These are phyloP conservation scores for Umbelopsis isabellina DNA, from an alignment of 192 early-diverging fungal genomes.

Conservation along the genomic window DNA sequence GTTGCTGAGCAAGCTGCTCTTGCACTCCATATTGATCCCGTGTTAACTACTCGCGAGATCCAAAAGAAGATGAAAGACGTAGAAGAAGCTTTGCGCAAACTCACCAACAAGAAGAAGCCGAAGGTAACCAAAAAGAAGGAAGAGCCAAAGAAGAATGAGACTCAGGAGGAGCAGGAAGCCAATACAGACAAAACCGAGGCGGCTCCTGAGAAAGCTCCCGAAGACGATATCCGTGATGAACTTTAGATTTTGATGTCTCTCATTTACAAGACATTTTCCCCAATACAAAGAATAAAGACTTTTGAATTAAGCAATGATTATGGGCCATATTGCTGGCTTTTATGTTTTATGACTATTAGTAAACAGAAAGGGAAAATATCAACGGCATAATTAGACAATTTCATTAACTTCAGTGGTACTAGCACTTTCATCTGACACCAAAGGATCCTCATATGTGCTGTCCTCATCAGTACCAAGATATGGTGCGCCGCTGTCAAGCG, in stretches of 20 bases:
- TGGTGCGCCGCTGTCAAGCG: background rate
- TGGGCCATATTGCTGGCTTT: too few relatives aligned
- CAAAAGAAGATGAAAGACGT: conserved; percentile 52
- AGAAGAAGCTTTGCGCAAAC: conserved; percentile 53
- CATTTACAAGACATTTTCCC: conserved; percentile 6
- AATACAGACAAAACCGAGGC: background rate
- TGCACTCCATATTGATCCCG: conserved; percentile 62
- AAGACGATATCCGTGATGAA: conserved; percentile 13
- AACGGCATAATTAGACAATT: too few relatives aligned
- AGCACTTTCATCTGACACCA: background rate
- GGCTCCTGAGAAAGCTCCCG: background rate
- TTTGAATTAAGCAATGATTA: background rate
- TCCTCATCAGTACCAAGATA: background rate
- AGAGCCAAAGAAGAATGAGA: conserved; percentile 34
- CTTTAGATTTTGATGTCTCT: background rate
- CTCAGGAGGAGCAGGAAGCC: conserved; percentile 1
- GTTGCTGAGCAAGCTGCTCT: conserved; percentile 62
- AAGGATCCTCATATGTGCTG: background rate
- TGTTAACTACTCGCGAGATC: conserved; percentile 61
- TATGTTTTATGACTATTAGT: too few relatives aligned
- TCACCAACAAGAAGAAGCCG: conserved; percentile 63
- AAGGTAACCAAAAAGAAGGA: conserved; percentile 43
- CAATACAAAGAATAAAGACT: background rate
- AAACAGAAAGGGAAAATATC: too few relatives aligned
- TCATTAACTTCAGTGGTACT: too few relatives aligned